Evolutionary conservation across 2,329 filamentous ascomycete species (phyloP), one percentile per base, ranked within the genome.

Genomic region (Verticillium zaregamsianum): DNA sequence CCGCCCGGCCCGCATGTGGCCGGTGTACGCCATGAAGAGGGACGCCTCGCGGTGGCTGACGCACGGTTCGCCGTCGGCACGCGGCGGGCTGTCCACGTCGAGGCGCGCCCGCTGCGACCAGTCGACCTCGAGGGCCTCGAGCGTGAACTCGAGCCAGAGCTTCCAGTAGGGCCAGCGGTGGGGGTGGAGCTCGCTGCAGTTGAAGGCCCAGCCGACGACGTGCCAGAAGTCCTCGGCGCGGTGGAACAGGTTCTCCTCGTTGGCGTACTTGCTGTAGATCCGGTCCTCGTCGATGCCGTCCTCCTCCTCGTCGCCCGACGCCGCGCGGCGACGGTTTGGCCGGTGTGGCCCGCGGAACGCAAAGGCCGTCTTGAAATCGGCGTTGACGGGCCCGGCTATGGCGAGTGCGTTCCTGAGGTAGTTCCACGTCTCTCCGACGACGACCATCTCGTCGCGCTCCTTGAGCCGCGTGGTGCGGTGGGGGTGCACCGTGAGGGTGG

Each of bases 221-320:
- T 88, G 85, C 92, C 95, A 99, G 69, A 98, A 96, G 71, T 96
- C 92, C 64, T 91, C 87, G 1, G 90, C 91, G n/a, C 86, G 84
- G 17, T 78, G 79, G 86, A 91, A 97, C 2, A 97, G 65, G 33
- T 90, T 89, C 54, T 86, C 82, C 15, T 83, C 78, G 58, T 85
- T 84, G 1, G 89, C 88, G 62, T 92, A 80, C 11, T 82, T 80
- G 7, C 85, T 81, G 52, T 80, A 78, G 39, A 93, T 76, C 11
- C 78, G 76, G 55, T 83, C 83, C 0, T 79, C 79, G 3, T 85
- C 82, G 12, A 78, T 74, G 7, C 79, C 77, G 11, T 79, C 73
- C 11, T 76, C 74, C 35, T 82, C 77, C 17, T 76, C 77, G 23
- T 75, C 72, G n/a, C n/a, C 45, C 3, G 45, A 32, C 5, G 28